phyloP scores from a whole-genome alignment of 2,329 filamentous ascomycete species.

The Bipolaris cookei region DNA sequence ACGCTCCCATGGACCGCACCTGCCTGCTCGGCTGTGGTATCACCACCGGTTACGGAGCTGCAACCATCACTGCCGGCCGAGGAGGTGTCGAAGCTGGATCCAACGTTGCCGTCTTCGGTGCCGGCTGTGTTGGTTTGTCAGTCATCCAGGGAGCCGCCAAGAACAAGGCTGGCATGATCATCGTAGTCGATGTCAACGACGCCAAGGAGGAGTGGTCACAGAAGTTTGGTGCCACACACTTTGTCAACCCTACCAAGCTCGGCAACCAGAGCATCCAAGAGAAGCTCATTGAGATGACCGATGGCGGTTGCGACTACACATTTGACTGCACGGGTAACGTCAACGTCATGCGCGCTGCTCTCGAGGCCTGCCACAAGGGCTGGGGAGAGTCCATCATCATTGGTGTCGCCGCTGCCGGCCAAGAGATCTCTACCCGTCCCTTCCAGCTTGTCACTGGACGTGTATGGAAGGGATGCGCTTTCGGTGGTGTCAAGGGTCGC shows the following conservation, averaged over 20 bases:
- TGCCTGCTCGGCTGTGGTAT: constrained; percentile 97
- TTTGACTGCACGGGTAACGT: constrained; percentile 99
- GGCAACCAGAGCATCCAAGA: constrained; percentile 80
- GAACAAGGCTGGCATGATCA: constrained; percentile 80
- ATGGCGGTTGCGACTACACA: constrained; percentile 97
- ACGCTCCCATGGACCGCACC: constrained; percentile 93
- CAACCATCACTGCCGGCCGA: constrained; percentile 82
- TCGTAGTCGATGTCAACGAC: constrained; percentile 82
- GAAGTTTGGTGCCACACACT: constrained; percentile 96
- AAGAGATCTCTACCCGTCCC: constrained; percentile 92
- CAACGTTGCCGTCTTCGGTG: constrained; percentile 91
- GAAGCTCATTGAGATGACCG: constrained; percentile 94
- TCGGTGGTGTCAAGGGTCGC: constrained; percentile 97
- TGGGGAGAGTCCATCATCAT: constrained; percentile 99
- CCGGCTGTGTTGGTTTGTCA: constrained; percentile 92
- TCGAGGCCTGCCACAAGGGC: constrained; percentile 98
- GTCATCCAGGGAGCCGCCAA: constrained; percentile 93
- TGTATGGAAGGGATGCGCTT: constrained; percentile 97
- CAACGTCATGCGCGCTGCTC: constrained; percentile 89
- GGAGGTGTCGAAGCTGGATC: constrained; percentile 78
- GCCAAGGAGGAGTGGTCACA: constrained; percentile 87
- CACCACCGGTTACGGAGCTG: constrained; percentile 96
- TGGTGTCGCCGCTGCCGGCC: constrained; percentile 92
- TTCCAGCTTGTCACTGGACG: constrained; percentile 99
- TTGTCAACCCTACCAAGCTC: constrained; percentile 83